Conservation (phyloP, 495 filamentous ascomycete genomes). For the Penicillium roqueforti region DNA sequence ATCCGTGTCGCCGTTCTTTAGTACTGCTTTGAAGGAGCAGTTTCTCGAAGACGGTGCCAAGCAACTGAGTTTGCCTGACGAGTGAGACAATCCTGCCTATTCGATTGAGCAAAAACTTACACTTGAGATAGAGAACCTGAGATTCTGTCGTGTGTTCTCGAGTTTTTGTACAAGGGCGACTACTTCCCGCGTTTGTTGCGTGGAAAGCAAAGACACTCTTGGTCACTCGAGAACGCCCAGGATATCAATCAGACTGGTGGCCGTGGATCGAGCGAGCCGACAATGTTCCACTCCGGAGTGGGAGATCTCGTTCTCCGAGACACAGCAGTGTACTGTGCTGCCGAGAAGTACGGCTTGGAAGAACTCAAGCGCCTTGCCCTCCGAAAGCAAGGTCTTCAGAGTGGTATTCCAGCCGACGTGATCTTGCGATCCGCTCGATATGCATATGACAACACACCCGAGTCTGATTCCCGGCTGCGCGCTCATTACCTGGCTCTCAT, state of each 20-base stretch:
- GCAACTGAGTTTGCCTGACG: slow-evolving; percentile 57
- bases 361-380: slow-evolving; percentile 84
- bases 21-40: slow-evolving; percentile 50
- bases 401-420: slow-evolving; percentile 76
- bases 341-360: slow-evolving; percentile 78
- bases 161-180: slow-evolving; percentile 70
- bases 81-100: slow-evolving; percentile 29
- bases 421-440: slow-evolving; percentile 88
- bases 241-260: slow-evolving; percentile 48
- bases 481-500: slow-evolving; percentile 93
- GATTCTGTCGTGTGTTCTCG: slow-evolving; percentile 62
- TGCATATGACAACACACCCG: slow-evolving; percentile 89
- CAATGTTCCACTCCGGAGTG: slow-evolving; percentile 64
- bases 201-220: slow-evolving; percentile 48
- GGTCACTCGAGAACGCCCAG: slow-evolving; percentile 65
- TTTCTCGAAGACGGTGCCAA: slow-evolving; percentile 52
- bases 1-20: slow-evolving; percentile 56
- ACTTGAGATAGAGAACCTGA: slow-evolving; percentile 50
- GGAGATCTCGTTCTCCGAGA: slow-evolving; percentile 74
- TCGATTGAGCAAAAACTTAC: background rate
- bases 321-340: slow-evolving; percentile 87
- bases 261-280: slow-evolving; percentile 65
- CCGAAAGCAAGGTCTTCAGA: slow-evolving; percentile 87
- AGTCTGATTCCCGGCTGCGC: slow-evolving; percentile 82
- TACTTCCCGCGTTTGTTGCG: slow-evolving; percentile 56